These are phyloP conservation scores for Malus domestica DNA, from an alignment of 306 rosid genomes.

Conservation along the genomic window DNA sequence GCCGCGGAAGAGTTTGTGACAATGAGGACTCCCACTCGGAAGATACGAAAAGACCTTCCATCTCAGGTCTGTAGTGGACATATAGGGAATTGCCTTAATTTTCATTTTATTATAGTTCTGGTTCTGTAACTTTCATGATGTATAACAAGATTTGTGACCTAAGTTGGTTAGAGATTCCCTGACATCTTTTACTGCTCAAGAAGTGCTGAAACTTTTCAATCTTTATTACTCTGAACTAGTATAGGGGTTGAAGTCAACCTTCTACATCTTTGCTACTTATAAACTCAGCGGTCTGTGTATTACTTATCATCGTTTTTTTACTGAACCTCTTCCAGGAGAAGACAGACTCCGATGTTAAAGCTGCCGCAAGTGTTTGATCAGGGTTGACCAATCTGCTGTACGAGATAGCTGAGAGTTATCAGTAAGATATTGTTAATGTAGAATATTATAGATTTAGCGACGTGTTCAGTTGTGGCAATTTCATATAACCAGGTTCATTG, in stretches of 20 bases:
- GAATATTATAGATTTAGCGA: not conserved
- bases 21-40: slow-evolving; percentile 80
- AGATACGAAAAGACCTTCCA: slow-evolving; percentile 45
- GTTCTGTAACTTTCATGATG: not conserved
- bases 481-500: not conserved
- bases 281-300: not conserved
- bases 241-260: not conserved
- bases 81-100: not conserved
- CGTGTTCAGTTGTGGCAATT: not conserved
- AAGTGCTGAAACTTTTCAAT: not conserved
- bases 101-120: not conserved
- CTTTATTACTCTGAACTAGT: not conserved
- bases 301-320: slow-evolving; percentile 6
- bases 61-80: slow-evolving; percentile 48
- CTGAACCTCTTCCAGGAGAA: slow-evolving; percentile 47
- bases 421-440: too few species aligned
- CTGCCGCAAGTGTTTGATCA: slow-evolving; percentile 44
- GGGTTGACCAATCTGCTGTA: not conserved
- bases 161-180: not conserved
- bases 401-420: not conserved
- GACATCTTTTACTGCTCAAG: not conserved
- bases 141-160: not conserved
- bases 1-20: slow-evolving; percentile 95
- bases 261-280: not conserved
- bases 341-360: slow-evolving; percentile 48